Evolutionary conservation across 2,329 filamentous ascomycete species (phyloP).

Genomic region (Botryotinia narcissicola): DNA sequence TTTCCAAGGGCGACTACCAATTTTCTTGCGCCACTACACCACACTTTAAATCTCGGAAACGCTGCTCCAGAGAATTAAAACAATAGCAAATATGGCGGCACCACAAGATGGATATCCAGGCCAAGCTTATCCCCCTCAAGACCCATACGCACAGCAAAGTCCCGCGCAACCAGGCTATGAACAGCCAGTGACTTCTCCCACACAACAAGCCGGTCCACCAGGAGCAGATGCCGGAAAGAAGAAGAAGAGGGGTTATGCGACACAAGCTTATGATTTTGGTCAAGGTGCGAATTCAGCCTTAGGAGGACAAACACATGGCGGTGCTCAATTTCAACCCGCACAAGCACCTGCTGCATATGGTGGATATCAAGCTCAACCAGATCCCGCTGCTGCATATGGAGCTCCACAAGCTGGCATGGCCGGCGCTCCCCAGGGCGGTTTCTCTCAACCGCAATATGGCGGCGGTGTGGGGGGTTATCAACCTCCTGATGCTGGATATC

Average conservation of each 20-base stretch:
- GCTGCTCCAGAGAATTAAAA: slow-evolving; percentile 1
- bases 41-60: neutral
- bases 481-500: slow-evolving; percentile 65
- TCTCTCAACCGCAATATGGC: slow-evolving; percentile 37
- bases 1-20: slow-evolving; percentile 22
- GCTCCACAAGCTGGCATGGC: slow-evolving; percentile 33
- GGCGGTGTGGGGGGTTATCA: slow-evolving; percentile 53
- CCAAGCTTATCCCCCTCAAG: slow-evolving; percentile 42
- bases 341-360: slow-evolving; percentile 41
- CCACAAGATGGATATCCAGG: slow-evolving; percentile 52
- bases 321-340: slow-evolving; percentile 44
- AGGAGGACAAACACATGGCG: slow-evolving; percentile 65
- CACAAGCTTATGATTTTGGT: slow-evolving; percentile 90
- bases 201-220: slow-evolving; percentile 36
- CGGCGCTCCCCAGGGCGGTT: slow-evolving; percentile 41
- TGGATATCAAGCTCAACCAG: slow-evolving; percentile 36
- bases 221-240: slow-evolving; percentile 57
- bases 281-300: slow-evolving; percentile 75
- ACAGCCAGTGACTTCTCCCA: slow-evolving; percentile 28
- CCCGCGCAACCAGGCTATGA: slow-evolving; percentile 39
- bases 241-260: slow-evolving; percentile 94
- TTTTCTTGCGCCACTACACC: slow-evolving; percentile 18
- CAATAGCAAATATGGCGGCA: slow-evolving; percentile 44
- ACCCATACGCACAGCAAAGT: slow-evolving; percentile 47
- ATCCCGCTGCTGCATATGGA: slow-evolving; percentile 35